A percentile compares a stretch with the other conserved stretches of the same genome.
These are phyloP conservation scores for Flaveria sonorensis DNA, from an alignment of 129 eudicot genomes.

Conservation along the genomic window DNA sequence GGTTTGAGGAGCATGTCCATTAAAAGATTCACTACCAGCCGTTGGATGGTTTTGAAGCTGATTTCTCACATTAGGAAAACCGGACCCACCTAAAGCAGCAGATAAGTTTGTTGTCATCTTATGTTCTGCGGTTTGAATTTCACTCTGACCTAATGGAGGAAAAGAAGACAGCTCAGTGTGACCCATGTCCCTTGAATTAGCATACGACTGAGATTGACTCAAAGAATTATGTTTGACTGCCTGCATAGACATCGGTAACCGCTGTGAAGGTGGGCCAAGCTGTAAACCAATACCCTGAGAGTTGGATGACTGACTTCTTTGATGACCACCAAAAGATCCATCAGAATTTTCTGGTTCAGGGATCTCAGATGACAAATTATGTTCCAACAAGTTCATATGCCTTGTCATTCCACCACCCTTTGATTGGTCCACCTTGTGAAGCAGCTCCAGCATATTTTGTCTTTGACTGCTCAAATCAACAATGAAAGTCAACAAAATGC, in stretches of 20 bases:
- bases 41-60: slow-evolving; percentile 53
- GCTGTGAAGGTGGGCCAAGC: slow-evolving; percentile 84
- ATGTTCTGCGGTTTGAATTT: slow-evolving; percentile 34
- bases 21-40: slow-evolving; percentile 30
- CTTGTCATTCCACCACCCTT: slow-evolving; percentile 42
- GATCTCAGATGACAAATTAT: slow-evolving; percentile 49
- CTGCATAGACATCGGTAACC: slow-evolving; percentile 42
- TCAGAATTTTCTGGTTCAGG: slow-evolving; percentile 63
- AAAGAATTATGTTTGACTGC: slow-evolving; percentile 26
- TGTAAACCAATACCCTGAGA: slow-evolving; percentile 85
- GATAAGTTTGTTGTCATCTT: slow-evolving; percentile 43
- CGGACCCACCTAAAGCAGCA: slow-evolving; percentile 44
- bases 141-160: slow-evolving; percentile 43
- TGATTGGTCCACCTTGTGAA: slow-evolving; percentile 85
- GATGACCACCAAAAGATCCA: slow-evolving; percentile 58
- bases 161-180: slow-evolving; percentile 38
- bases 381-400: slow-evolving; percentile 45
- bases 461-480: slow-evolving; percentile 59
- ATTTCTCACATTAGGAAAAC: slow-evolving; percentile 46
- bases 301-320: slow-evolving; percentile 60
- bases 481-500: slow-evolving; percentile 20
- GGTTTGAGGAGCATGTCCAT: slow-evolving; percentile 35
- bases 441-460: slow-evolving; percentile 90
- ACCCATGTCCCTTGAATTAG: slow-evolving; percentile 49
- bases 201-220: slow-evolving; percentile 37